Percentiles rank a stretch among this genome's conserved stretches.
Conservation (phyloP, 2,329 filamentous ascomycete species). For the Davidsoniella australis region DNA sequence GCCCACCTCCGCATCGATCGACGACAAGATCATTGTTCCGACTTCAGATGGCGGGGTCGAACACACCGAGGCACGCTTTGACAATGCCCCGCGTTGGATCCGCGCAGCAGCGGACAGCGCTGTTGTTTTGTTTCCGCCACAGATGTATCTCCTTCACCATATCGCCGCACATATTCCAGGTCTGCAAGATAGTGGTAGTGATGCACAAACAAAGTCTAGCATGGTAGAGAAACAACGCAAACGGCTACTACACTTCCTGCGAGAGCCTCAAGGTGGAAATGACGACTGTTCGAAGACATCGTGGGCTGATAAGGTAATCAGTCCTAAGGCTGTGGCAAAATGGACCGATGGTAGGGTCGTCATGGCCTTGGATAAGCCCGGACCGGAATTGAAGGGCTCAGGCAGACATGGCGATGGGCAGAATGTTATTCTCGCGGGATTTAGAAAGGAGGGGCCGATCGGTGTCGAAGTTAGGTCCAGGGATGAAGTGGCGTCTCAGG, state of each 20-base stretch:
- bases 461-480: neutral
- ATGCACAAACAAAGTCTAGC: conserved; percentile 19
- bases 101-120: conserved; percentile 41
- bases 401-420: conserved; percentile 38
- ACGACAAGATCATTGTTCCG: conserved; percentile 37
- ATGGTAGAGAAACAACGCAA: conserved; percentile 37
- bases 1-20: conserved; percentile 30
- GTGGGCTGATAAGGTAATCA: conserved; percentile 46
- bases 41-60: conserved; percentile 52
- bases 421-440: conserved; percentile 31
- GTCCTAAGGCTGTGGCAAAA: conserved; percentile 31
- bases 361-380: conserved; percentile 40
- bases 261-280: conserved; percentile 20
- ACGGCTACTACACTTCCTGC: conserved; percentile 24
- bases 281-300: conserved; percentile 29
- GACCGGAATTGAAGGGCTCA: conserved; percentile 32
- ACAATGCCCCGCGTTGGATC: conserved; percentile 54
- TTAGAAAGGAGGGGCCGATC: conserved; percentile 4
- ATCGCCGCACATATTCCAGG: conserved; percentile 25
- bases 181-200: conserved; percentile 8
- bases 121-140: conserved; percentile 80
- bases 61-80: conserved; percentile 61
- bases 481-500: neutral
- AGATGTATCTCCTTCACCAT: conserved; percentile 55
- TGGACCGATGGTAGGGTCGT: conserved; percentile 32